phyloP scores from a whole-genome alignment of 2,329 filamentous ascomycete genomes.

The Hymenoscyphus scutula region DNA sequence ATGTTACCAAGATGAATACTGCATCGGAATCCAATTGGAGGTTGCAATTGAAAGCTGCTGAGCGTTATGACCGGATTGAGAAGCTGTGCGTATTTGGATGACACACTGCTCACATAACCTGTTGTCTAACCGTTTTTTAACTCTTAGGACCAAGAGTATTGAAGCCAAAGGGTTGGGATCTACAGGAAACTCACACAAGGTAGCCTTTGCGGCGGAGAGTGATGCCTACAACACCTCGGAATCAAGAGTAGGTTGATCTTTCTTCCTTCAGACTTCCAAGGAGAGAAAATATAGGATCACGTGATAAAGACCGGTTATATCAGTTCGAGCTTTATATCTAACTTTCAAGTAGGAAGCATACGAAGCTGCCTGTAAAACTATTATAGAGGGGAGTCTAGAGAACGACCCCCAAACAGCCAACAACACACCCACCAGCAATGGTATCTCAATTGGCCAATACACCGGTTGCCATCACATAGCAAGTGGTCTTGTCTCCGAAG shows the following conservation, averaged over 20 bases:
- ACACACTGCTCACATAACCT: not conserved
- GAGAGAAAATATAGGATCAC: no score
- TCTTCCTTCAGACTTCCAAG: not conserved
- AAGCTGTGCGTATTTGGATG: slow-evolving; percentile 51
- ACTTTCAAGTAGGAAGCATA: slow-evolving; percentile 55
- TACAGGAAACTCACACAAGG: slow-evolving; percentile 48
- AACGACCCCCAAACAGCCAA: slow-evolving; percentile 14
- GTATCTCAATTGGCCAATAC: slow-evolving; percentile 53
- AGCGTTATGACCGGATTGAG: slow-evolving; percentile 62
- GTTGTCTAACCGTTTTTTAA: slow-evolving; percentile 8
- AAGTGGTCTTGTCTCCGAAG: slow-evolving; percentile 74
- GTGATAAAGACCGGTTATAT: not conserved
- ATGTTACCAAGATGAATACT: slow-evolving; percentile 17
- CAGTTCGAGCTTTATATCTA: slow-evolving; percentile 2
- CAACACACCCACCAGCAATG: slow-evolving; percentile 31
- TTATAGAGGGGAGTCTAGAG: slow-evolving; percentile 35
- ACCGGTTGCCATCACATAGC: slow-evolving; percentile 53
- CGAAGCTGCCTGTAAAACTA: slow-evolving; percentile 43
- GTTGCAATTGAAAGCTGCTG: slow-evolving; percentile 37
- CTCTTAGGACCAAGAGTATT: slow-evolving; percentile 29
- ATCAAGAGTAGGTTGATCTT: slow-evolving; percentile 50
- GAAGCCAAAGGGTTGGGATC: slow-evolving; percentile 40
- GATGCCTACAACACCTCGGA: slow-evolving; percentile 57
- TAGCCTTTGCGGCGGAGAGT: slow-evolving; percentile 65
- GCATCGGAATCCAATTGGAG: slow-evolving; percentile 27